phyloP scores from a whole-genome alignment of 2,329 filamentous ascomycete species.

The Allantophomopsis lycopodina region DNA sequence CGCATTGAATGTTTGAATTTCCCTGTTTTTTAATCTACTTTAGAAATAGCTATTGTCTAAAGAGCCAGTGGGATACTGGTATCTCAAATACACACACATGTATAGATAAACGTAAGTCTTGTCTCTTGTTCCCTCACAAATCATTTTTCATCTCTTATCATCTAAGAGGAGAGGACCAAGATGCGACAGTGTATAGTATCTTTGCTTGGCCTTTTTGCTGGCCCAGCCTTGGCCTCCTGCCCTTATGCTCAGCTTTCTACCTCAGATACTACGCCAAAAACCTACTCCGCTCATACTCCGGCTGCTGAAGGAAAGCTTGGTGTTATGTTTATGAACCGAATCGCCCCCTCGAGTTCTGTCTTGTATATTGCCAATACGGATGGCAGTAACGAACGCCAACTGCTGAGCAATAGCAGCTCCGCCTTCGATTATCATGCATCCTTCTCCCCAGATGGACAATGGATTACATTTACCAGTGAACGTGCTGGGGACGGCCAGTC shows the following conservation, averaged over 20 bases:
- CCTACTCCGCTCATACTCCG: not conserved
- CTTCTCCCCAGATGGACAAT: constrained; percentile 24
- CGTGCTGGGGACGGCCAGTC: constrained; percentile 24
- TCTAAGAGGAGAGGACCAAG: not conserved
- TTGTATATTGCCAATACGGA: constrained; percentile 22
- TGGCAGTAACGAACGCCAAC: constrained; percentile 21
- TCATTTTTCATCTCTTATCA: too few species aligned
- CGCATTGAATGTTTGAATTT: too few species aligned
- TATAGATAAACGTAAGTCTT: too few species aligned
- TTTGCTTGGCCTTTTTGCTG: not conserved
- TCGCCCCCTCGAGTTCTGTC: constrained; percentile 16
- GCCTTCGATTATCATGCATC: constrained; percentile 24
- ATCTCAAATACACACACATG: too few species aligned
- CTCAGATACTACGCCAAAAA: not conserved
- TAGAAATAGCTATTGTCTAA: too few species aligned
- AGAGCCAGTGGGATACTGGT: too few species aligned
- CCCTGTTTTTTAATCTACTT: too few species aligned
- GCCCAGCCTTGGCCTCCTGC: not conserved
- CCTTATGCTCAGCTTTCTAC: not conserved
- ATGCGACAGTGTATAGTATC: constrained; percentile 1
- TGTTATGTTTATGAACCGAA: constrained; percentile 21
- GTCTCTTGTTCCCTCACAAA: too few species aligned
- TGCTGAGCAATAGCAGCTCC: constrained; percentile 16
- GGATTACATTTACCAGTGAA: constrained; percentile 25
- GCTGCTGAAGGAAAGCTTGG: constrained; percentile 3